Conservation (phyloP, 1,139 yeast species). For the Wickerhamomyces sp. region DNA sequence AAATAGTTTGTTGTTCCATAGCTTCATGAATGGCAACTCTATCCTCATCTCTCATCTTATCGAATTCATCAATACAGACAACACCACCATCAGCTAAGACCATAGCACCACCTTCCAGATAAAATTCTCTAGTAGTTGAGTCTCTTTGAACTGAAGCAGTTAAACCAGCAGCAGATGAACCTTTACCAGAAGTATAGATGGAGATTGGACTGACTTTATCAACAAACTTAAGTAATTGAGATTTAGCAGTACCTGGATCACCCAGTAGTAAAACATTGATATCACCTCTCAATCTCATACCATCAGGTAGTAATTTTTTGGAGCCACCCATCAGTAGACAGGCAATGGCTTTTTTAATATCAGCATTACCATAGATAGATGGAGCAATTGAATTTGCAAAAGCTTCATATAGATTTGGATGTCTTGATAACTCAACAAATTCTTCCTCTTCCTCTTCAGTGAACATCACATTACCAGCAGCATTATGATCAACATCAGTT, state of each 20-base stretch:
- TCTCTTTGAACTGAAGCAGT: constrained; percentile 98
- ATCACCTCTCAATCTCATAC: constrained; percentile 95
- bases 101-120: constrained; percentile 99
- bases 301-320: constrained; percentile 87
- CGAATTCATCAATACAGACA: constrained; percentile 98
- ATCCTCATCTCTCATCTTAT: constrained; percentile 98
- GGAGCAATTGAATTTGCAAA: constrained; percentile 95
- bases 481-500: constrained; percentile 72
- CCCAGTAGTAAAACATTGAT: constrained; percentile 89
- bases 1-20: constrained; percentile 98
- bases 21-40: constrained; percentile 99
- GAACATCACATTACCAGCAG: constrained; percentile 61
- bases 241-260: constrained; percentile 99
- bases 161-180: constrained; percentile 98
- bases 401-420: constrained; percentile 77
- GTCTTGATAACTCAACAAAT: constrained; percentile 72
- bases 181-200: constrained; percentile 96
- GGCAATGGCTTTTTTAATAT: constrained; percentile 88
- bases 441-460: constrained; percentile 93
- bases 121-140: constrained; percentile 80
- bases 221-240: constrained; percentile 89
- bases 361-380: constrained; percentile 88
- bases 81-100: constrained; percentile 99
- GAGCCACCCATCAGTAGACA: constrained; percentile 95
- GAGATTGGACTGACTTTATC: constrained; percentile 94